Conservation (phyloP, 768 basidiomycete genomes). For the Imleria badia region DNA sequence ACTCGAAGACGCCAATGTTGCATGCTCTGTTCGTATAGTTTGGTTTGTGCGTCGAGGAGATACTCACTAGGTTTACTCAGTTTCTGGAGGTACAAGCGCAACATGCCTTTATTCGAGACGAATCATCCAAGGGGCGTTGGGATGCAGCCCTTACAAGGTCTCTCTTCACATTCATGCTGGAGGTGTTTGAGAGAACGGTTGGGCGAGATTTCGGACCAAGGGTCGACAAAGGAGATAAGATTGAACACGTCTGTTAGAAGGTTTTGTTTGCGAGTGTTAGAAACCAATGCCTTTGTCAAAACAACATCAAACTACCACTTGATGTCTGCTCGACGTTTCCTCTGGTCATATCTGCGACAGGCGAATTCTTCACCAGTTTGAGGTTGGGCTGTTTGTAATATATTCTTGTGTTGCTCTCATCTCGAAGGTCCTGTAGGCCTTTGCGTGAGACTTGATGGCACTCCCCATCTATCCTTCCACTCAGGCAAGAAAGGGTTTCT, state of each 20-base stretch:
- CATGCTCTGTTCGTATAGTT: constrained; percentile 58
- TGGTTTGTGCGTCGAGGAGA: background rate
- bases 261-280: constrained; percentile 8
- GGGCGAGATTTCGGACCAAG: constrained; percentile 81
- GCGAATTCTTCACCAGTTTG: background rate
- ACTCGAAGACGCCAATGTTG: constrained; percentile 77
- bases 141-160: constrained; percentile 87
- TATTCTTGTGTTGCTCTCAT: background rate
- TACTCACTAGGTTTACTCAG: constrained; percentile 37
- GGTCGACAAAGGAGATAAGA: constrained; percentile 40
- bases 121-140: constrained; percentile 91
- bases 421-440: background rate
- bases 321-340: no score
- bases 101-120: constrained; percentile 94
- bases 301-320: constrained; percentile 2
- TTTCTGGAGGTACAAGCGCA: constrained; percentile 97
- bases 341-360: background rate
- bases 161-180: constrained; percentile 85
- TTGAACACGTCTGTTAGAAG: constrained; percentile 72
- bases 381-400: background rate
- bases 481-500: constrained; percentile 45
- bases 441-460: no score
- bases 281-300: constrained; percentile 8
- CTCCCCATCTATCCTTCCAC: constrained; percentile 59
- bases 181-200: constrained; percentile 87